phyloP scores from a whole-genome alignment of 352 stramenopile species.

The Phytophthora uliginosa region DNA sequence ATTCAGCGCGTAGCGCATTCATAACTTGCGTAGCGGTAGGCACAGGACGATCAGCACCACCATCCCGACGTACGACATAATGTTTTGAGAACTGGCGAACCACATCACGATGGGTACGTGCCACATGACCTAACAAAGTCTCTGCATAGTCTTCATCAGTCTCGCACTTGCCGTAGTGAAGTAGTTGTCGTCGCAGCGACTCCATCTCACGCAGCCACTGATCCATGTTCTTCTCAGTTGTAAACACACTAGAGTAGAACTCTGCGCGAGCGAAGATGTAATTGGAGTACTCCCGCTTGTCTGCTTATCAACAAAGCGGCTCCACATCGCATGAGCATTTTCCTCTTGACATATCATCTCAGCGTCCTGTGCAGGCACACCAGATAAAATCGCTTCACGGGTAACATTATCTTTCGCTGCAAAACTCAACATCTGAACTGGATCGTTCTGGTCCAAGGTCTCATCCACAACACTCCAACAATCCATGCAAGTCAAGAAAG shows the following conservation, averaged over 20 bases:
- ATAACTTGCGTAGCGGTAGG: neutral
- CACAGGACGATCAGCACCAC: neutral
- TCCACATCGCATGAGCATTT: slow-evolving; percentile 7
- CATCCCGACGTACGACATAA: slow-evolving; percentile 9
- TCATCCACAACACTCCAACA: slow-evolving; percentile 19
- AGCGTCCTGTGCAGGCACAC: slow-evolving; percentile 2
- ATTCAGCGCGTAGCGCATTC: neutral
- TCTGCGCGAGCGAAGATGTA: slow-evolving; percentile 7
- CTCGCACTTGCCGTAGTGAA: slow-evolving; percentile 11
- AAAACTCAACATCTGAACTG: neutral
- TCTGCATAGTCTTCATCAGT: slow-evolving; percentile 16
- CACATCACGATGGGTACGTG: slow-evolving; percentile 12
- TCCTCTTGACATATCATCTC: slow-evolving; percentile 21
- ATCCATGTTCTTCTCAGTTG: slow-evolving; percentile 10
- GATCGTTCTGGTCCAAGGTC: neutral
- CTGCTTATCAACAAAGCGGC: slow-evolving; percentile 12
- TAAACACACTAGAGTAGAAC: slow-evolving; percentile 13
- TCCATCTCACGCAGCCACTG: slow-evolving; percentile 13
- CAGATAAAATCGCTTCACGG: slow-evolving; percentile 8
- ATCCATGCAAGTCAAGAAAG: neutral
- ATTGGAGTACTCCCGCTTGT: slow-evolving; percentile 21
- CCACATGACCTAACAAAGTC: slow-evolving; percentile 5
- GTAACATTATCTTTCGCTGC: neutral
- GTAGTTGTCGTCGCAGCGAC: neutral
- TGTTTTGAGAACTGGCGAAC: slow-evolving; percentile 16